Conservation (phyloP, 257 asterid genomes). For the Solanum tacnaense region DNA sequence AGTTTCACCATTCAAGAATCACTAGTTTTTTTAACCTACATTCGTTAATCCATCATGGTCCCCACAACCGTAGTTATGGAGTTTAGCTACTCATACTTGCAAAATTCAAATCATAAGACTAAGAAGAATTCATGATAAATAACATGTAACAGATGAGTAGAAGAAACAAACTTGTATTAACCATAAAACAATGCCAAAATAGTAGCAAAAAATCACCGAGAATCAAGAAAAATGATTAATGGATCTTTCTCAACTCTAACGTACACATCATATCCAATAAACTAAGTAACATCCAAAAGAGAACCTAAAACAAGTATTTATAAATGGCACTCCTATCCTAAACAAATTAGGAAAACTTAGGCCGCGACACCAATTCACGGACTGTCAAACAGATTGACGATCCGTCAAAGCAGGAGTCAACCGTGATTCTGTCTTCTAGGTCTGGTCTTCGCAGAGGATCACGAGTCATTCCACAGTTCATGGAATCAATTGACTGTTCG, state of each 20-base stretch:
- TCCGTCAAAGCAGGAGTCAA: not conserved
- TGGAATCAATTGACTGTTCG: not conserved
- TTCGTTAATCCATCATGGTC: not conserved
- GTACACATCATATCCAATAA: not conserved
- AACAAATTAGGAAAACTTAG: not conserved
- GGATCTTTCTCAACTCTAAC: not conserved
- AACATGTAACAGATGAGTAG: not conserved
- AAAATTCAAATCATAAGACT: not conserved
- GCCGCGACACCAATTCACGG: not conserved
- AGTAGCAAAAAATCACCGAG: not conserved
- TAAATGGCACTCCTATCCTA: not conserved
- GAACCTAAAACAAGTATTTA: not conserved
- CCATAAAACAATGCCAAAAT: not conserved
- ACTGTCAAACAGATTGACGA: not conserved
- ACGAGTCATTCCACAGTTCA: not conserved
- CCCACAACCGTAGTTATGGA: not conserved
- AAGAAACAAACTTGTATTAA: not conserved
- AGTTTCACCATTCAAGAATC: not conserved
- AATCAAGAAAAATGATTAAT: not conserved
- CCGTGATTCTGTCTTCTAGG: not conserved
- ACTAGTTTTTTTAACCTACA: not conserved
- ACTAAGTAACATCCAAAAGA: not conserved
- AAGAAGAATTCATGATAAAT: not conserved
- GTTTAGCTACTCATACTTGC: not conserved
- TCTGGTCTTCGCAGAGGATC: not conserved